These are phyloP conservation scores for Dysphania ambrosioides DNA, from an alignment of 148 eudicot species.

Conservation along the genomic window DNA sequence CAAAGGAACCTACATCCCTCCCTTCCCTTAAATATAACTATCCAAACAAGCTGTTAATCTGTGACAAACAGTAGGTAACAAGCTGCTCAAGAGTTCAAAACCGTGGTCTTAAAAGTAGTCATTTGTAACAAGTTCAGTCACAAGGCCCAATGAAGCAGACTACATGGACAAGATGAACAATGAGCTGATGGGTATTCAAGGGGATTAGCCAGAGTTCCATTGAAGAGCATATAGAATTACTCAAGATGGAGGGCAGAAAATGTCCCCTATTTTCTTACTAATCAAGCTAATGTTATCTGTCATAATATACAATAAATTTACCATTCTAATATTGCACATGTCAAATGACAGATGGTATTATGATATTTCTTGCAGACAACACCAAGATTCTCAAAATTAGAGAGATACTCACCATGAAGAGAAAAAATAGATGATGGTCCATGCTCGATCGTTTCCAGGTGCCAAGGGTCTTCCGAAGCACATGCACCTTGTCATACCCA, in stretches of 20 bases:
- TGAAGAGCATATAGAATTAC: background rate
- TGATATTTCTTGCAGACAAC: background rate
- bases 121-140: background rate
- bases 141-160: background rate
- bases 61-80: background rate
- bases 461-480: conserved; percentile 87
- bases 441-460: conserved; percentile 83
- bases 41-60: too few relatives aligned
- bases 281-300: background rate
- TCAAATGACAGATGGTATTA: background rate
- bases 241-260: background rate
- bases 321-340: background rate
- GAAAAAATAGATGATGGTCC: conserved; percentile 88
- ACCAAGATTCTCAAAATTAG: background rate
- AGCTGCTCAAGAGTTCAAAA: background rate
- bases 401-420: conserved; percentile 69
- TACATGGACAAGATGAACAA: background rate
- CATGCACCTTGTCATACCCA: conserved; percentile 96
- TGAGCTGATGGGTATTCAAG: background rate
- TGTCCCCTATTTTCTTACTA: background rate
- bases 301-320: background rate
- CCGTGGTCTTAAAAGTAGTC: background rate
- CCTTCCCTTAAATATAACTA: too few relatives aligned
- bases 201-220: background rate
- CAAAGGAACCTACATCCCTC: too few relatives aligned